phyloP scores from a whole-genome alignment of 148 eudicot species.

The Chenopodium album region DNA sequence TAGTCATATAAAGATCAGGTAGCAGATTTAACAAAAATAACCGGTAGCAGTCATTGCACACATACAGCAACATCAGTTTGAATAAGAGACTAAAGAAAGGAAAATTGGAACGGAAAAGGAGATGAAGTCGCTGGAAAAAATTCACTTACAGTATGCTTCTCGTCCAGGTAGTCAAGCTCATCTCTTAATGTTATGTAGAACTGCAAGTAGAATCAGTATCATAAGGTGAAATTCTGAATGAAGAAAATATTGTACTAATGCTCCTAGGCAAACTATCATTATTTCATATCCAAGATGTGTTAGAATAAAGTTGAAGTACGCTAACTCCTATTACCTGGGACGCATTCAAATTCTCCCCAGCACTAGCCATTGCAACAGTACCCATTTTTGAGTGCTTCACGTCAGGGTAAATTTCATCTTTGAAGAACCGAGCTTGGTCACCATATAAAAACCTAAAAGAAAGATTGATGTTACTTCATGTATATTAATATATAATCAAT shows the following conservation, averaged over 20 bases:
- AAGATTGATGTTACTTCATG: conserved; percentile 5
- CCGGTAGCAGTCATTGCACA: neutral
- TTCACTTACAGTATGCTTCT: conserved; percentile 86
- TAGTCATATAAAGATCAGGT: neutral
- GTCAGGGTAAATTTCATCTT: conserved; percentile 79
- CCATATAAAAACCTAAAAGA: conserved; percentile 67
- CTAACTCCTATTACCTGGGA: conserved; percentile 61
- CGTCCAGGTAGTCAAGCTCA: conserved; percentile 92
- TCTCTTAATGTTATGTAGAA: conserved; percentile 86
- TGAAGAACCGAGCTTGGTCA: conserved; percentile 91
- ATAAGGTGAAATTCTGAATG: neutral
- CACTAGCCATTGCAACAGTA: conserved; percentile 95
- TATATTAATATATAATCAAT: neutral
- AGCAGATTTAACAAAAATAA: neutral
- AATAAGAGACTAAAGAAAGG: neutral
- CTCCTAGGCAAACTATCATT: neutral
- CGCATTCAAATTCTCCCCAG: conserved; percentile 88
- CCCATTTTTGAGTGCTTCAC: conserved; percentile 82
- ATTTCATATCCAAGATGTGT: too few species aligned
- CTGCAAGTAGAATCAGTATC: conserved; percentile 40
- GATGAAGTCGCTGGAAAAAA: neutral
- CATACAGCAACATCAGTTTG: neutral
- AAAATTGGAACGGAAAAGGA: neutral
- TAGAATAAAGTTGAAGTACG: neutral
- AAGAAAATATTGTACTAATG: neutral